Evolutionary conservation across 805 yeast genomes (phyloP).

Genomic region (Diddensiella caesifluorescens): DNA sequence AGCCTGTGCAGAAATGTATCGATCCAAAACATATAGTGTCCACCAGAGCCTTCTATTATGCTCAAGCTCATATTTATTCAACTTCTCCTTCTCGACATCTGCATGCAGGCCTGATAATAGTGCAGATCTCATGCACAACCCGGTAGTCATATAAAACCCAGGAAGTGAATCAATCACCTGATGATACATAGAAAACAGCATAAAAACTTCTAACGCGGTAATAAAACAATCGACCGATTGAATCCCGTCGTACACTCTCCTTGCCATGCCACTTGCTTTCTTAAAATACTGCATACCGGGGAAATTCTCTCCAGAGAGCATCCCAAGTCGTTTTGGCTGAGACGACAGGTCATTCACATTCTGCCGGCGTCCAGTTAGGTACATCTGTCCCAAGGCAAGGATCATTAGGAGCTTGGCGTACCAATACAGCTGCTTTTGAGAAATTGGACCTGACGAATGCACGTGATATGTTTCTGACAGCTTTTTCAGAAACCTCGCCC

Average conservation of each 20-base stretch:
- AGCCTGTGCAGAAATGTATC: constrained; percentile 22
- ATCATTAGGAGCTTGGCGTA: constrained; percentile 18
- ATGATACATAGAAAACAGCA: constrained; percentile 20
- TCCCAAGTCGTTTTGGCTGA: not conserved
- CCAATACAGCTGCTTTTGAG: constrained; percentile 13
- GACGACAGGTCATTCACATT: not conserved
- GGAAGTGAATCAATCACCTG: constrained; percentile 20
- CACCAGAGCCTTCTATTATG: constrained; percentile 25
- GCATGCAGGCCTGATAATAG: constrained; percentile 22
- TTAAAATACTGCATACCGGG: constrained; percentile 20
- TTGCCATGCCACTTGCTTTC: constrained; percentile 13
- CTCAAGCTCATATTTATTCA: constrained; percentile 17
- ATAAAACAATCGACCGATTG: constrained; percentile 12
- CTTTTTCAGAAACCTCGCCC: constrained; percentile 10
- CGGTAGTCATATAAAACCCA: constrained; percentile 17
- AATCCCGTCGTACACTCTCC: constrained; percentile 16
- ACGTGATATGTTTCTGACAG: constrained; percentile 14
- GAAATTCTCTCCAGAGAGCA: constrained; percentile 8
- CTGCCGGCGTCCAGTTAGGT: constrained; percentile 13
- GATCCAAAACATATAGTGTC: constrained; percentile 23
- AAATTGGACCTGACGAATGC: not conserved
- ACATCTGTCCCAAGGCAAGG: constrained; percentile 24
- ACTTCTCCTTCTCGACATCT: constrained; percentile 15
- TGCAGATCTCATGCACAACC: constrained; percentile 20
- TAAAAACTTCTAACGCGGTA: constrained; percentile 17